Conservation (phyloP, 805 yeast genomes). For the Zygoascus tannicola region DNA sequence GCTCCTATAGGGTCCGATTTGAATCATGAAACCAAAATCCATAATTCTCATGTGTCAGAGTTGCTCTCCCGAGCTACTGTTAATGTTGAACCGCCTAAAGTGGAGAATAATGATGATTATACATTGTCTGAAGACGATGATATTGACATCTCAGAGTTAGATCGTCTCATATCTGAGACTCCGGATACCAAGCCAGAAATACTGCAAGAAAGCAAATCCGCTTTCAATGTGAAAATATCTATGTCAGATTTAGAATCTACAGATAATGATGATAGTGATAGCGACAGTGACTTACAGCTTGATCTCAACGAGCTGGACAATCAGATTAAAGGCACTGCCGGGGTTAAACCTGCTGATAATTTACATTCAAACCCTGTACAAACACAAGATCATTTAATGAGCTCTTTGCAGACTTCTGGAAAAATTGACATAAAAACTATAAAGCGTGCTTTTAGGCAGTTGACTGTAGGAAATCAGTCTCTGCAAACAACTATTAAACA, state of each 20-base stretch:
- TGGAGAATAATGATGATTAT: background rate
- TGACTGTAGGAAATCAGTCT: background rate
- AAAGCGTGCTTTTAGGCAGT: background rate
- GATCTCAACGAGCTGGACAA: constrained; percentile 10
- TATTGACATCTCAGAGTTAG: constrained; percentile 7
- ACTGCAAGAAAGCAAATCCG: background rate
- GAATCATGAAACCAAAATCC: background rate
- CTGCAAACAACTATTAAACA: constrained; percentile 9
- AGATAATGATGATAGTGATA: constrained; percentile 7
- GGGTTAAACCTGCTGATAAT: too few relatives aligned
- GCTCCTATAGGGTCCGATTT: background rate
- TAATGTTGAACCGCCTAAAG: background rate
- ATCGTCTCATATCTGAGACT: background rate
- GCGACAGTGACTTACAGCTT: constrained; percentile 1
- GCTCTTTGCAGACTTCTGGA: background rate
- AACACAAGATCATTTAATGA: too few relatives aligned
- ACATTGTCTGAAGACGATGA: constrained; percentile 4
- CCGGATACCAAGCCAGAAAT: background rate
- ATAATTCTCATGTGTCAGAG: constrained; percentile 2
- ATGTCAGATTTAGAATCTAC: background rate
- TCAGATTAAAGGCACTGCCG: background rate
- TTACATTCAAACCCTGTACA: too few relatives aligned
- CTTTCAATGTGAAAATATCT: background rate
- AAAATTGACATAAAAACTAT: constrained; percentile 1
- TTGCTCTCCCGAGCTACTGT: constrained; percentile 6